phyloP scores from a whole-genome alignment of 805 yeast genomes.

The Kluyveromyces aestuarii region DNA sequence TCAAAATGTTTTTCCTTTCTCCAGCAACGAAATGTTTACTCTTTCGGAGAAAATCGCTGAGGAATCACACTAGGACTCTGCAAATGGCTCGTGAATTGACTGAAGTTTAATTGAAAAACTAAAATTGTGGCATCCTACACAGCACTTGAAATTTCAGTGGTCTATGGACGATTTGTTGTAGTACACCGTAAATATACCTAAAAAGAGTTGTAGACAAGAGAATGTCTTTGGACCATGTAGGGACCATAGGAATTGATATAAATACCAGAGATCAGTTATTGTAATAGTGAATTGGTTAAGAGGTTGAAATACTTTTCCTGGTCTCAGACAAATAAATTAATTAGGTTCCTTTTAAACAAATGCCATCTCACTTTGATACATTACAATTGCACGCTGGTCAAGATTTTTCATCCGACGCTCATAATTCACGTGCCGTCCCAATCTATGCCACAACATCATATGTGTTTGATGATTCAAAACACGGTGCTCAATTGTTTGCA shows the following conservation, averaged over 20 bases:
- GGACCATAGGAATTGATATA: neutral
- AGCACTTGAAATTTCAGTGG: neutral
- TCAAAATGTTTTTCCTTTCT: neutral
- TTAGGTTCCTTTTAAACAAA: no score
- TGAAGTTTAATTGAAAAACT: neutral
- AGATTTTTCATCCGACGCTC: constrained; percentile 48
- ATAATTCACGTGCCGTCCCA: constrained; percentile 83
- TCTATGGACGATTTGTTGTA: no score
- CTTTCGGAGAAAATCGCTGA: neutral
- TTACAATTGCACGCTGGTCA: constrained; percentile 95
- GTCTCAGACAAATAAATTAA: no score
- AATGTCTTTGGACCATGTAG: no score
- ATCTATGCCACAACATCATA: constrained; percentile 88
- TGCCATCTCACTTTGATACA: constrained; percentile 74
- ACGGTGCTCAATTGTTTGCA: constrained; percentile 87
- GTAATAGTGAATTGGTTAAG: no score
- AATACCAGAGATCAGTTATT: neutral
- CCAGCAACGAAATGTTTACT: neutral
- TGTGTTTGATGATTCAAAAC: constrained; percentile 78
- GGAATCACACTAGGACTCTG: neutral
- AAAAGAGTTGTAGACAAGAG: neutral
- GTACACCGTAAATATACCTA: no score
- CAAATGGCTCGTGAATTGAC: neutral
- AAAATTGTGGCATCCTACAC: neutral
- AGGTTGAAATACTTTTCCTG: no score